These are phyloP conservation scores for Coccomyxa sp. DNA, from an alignment of 139 green algal species.

Conservation along the genomic window DNA sequence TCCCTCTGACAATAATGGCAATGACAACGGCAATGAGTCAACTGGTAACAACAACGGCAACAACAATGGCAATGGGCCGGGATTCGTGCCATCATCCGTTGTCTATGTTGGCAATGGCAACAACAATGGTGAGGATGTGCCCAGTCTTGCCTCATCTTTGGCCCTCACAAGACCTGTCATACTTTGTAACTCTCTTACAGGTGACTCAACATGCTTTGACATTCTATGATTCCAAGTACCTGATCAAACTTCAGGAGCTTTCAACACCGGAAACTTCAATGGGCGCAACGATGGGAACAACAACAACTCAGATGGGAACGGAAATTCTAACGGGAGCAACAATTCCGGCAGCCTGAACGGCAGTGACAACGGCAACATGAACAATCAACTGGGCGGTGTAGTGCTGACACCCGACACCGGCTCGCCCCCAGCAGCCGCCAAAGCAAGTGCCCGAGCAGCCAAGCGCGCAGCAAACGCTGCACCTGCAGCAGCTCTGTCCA, in stretches of 20 bases:
- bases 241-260: background rate
- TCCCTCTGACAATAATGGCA: background rate
- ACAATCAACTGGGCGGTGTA: background rate
- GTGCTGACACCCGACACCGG: no score
- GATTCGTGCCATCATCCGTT: background rate
- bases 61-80: background rate
- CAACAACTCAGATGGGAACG: background rate
- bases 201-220: background rate
- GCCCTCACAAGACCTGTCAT: background rate
- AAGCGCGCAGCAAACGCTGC: no score
- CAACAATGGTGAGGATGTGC: background rate
- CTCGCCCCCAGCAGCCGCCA: no score
- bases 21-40: background rate
- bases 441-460: no score
- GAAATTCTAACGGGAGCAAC: background rate
- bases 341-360: background rate
- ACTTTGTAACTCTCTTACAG: background rate
- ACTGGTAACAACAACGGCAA: background rate
- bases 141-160: background rate
- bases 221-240: background rate
- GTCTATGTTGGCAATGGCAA: background rate
- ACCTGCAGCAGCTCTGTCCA: no score
- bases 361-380: background rate
- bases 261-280: background rate
- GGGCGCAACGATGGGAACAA: background rate